Base-by-base conservation (phyloP, 306 rosid genomes). In the Medicago arabica region DNA sequence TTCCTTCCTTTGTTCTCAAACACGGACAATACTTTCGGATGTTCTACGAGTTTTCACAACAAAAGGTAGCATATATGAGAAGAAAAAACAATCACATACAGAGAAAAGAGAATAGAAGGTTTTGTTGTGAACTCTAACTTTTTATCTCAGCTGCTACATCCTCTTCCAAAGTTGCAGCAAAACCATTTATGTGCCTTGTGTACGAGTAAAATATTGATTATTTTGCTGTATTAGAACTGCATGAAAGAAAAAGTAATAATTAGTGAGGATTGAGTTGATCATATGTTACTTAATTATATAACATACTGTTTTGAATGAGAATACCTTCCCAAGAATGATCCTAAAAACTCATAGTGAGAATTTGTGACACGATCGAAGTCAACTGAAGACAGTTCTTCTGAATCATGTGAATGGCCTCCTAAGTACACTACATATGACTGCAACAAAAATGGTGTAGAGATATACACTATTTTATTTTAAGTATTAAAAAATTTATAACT, bases 161-260 rank as follows among this genome's bases (percentile, higher is more conserved):
- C 60, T 91, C 96, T 62, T 91, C 97, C 41, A 94, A 71, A 40
- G 31, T 86, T 21, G 98, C 98, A 68, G 98, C 97, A 77, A 94
- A 94, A 14, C 98, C 98, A 85, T 94, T 94, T 82, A 94, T 94
- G 58, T 94, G 94, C 74, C 74, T 88, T 62, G 98, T 90, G 76
- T 94, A 91, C 13, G 98, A 94, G 86, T 94, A 94, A 78, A 90
- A 87, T 7, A 94, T 86, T 4, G 88, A 87, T 10, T 86, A 94
- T 49, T 74, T 86, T 9, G 95, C 93, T 7, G 43, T 21, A 15
- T 83, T 86, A 55, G 82, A 70, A 34, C 93, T 90, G 78, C 75
- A 31, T 25, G 5, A 31, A 31, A 31, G 36, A 31, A 31, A 41
- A 50, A 11, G 14, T 10, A 23, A 43, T 31, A 31, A 10, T 10